These are phyloP conservation scores for Irpex sp. DNA, from an alignment of 1,284 basidiomycete species.

Conservation along the genomic window DNA sequence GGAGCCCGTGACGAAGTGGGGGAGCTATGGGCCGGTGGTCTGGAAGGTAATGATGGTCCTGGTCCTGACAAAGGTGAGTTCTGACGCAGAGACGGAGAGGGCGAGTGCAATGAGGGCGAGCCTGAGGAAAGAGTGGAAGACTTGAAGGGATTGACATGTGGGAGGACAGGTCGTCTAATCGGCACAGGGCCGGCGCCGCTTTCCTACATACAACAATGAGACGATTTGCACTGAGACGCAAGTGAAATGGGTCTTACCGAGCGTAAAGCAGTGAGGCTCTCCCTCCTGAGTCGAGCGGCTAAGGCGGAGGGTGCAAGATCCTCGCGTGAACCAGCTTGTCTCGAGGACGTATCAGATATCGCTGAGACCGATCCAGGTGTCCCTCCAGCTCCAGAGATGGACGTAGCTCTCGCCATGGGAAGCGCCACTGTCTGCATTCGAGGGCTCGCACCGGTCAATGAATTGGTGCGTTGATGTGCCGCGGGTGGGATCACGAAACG, in stretches of 20 bases:
- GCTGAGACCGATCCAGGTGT: conserved; percentile 32
- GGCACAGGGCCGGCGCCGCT: conserved; percentile 40
- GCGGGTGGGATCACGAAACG: conserved; percentile 49
- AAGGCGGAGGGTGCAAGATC: conserved; percentile 29
- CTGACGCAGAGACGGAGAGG: conserved; percentile 43
- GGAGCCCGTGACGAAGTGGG: conserved; percentile 36
- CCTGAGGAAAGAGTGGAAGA: conserved; percentile 60
- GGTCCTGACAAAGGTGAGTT: conserved; percentile 36
- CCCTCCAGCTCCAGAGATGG: conserved; percentile 23
- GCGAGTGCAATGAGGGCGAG: conserved; percentile 45
- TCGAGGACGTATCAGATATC: conserved; percentile 35
- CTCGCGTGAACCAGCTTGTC: conserved; percentile 38
- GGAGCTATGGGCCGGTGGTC: conserved; percentile 29
- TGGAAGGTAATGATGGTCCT: conserved; percentile 31
- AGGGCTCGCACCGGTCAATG: conserved; percentile 30
- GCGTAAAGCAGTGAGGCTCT: conserved; percentile 34
- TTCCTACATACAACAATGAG: conserved; percentile 30
- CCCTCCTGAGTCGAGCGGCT: conserved; percentile 37
- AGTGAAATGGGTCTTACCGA: conserved; percentile 24
- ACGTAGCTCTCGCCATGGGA: conserved; percentile 28
- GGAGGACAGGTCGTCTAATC: conserved; percentile 51
- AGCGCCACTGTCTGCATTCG: conserved; percentile 34
- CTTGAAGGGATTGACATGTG: conserved; percentile 63
- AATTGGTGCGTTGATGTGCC: conserved; percentile 29
- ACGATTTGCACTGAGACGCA: background rate